A percentile compares a stretch with the other conserved stretches of the same genome.
Evolutionary conservation across 306 rosid species (phyloP).

Genomic region (Castanospermum australe): DNA sequence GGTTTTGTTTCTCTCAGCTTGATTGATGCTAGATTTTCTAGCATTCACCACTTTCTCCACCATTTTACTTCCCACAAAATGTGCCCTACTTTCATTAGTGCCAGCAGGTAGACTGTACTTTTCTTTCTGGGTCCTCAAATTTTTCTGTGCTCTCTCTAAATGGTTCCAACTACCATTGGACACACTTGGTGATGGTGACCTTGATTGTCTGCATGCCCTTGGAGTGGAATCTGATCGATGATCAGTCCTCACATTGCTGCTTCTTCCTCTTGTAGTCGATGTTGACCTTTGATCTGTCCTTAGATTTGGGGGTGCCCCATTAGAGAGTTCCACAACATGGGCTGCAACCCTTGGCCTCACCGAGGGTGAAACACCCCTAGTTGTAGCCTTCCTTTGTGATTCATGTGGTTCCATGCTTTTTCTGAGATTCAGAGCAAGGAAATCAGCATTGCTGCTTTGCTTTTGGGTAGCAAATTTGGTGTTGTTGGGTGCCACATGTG

Average conservation of each 20-base stretch:
- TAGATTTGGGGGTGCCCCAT: conserved; percentile 58
- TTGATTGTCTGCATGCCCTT: conserved; percentile 45
- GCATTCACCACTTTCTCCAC: conserved; percentile 81
- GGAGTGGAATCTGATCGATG: conserved; percentile 27
- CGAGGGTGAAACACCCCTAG: conserved; percentile 52
- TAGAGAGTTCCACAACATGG: conserved; percentile 41
- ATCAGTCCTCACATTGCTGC: no score
- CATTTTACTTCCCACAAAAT: conserved; percentile 76
- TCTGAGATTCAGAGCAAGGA: conserved; percentile 29
- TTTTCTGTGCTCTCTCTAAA: conserved; percentile 28
- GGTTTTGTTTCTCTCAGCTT: conserved; percentile 35
- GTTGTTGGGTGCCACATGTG: background rate
- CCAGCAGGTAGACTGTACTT: conserved; percentile 16
- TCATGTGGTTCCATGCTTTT: conserved; percentile 35
- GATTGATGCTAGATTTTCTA: conserved; percentile 44
- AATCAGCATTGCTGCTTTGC: conserved; percentile 27
- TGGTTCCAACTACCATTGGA: conserved; percentile 50
- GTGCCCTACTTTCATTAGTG: conserved; percentile 23
- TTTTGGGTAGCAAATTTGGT: conserved; percentile 29
- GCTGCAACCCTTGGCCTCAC: conserved; percentile 44
- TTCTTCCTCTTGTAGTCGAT: conserved; percentile 56
- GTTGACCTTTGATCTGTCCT: conserved; percentile 49
- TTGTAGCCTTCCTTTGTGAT: conserved; percentile 33
- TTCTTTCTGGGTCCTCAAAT: conserved; percentile 23
- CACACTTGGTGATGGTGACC: conserved; percentile 69